Base-by-base conservation (phyloP, 2,329 filamentous ascomycete species). In the Parafenestella ontariensis region DNA sequence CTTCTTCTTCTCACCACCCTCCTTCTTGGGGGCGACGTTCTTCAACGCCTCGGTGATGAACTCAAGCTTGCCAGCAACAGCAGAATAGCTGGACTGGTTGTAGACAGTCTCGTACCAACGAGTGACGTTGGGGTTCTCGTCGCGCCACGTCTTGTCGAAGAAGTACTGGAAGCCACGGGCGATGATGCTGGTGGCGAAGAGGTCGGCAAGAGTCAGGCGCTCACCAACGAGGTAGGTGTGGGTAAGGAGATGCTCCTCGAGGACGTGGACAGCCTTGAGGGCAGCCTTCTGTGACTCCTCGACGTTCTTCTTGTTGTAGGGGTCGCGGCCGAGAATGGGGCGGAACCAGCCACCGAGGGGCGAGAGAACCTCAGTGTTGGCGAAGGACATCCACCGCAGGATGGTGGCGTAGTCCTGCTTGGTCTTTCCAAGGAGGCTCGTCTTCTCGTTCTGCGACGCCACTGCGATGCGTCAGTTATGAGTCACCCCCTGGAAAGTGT, bases 331-430 rank as follows among this genome's bases (percentile, higher is more conserved):
- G 69, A 92, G 78, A 68, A 98, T 88, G 68, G 95, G 95, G 68
- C 85, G 85, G 87, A 90, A 95, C 91, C 92, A 97, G 77, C 79
- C 83, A 80, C 84, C 88, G 66, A 98, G 81, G 64, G 81, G 78
- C 63, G 86, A 78, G 67, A 96, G 84, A 73, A 97, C 78, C 84
- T 99, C 94, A 57, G 81, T 78, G 88, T 98, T 99, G 87, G 89
- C 90, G 82, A 89, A 98, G 66, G 94, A 98, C 89, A 97, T 88
- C 95, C 95, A 99, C 82, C 90, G 91, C 77, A 99, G 85, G 80
- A 99, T 99, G 69, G 93, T 93, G 72, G 95, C 95, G 81, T 98
- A 92, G 88, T 99, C 95, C 85, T 99, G 94, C 90, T 99, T 99
- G 83, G 93, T 99, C 89, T 98, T 98, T 77, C 95, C 95, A 72